Evolutionary conservation across 2,329 filamentous ascomycete species (phyloP).

Genomic region (Ophiostoma tasmaniense): DNA sequence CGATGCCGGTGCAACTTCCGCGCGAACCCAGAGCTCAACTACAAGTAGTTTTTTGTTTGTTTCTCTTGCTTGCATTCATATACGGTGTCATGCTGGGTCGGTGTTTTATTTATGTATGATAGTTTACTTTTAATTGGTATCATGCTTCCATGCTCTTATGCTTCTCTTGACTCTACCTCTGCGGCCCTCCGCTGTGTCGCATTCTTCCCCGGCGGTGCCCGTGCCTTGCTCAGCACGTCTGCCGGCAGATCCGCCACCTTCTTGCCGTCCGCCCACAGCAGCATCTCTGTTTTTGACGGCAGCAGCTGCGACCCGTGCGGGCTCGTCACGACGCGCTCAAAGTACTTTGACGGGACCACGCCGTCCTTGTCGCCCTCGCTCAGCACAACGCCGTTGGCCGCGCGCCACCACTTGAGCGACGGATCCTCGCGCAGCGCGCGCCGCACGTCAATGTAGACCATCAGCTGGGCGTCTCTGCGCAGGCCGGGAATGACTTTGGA

Average conservation of each 20-base stretch:
- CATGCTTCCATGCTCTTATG: neutral
- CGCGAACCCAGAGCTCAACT: slow-evolving; percentile 51
- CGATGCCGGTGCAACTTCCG: slow-evolving; percentile 55
- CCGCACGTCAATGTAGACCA: slow-evolving; percentile 69
- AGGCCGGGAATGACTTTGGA: slow-evolving; percentile 59
- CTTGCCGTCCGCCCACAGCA: slow-evolving; percentile 63
- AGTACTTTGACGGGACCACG: slow-evolving; percentile 56
- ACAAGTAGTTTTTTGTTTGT: slow-evolving; percentile 28
- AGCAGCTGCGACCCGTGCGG: slow-evolving; percentile 33
- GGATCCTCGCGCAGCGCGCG: slow-evolving; percentile 50
- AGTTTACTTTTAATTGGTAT: neutral
- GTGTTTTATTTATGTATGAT: neutral
- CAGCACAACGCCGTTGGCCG: slow-evolving; percentile 69
- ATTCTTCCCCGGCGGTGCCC: slow-evolving; percentile 40
- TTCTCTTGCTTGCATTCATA: neutral
- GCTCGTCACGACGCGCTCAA: slow-evolving; percentile 60
- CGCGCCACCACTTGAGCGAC: slow-evolving; percentile 64
- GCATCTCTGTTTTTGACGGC: slow-evolving; percentile 24
- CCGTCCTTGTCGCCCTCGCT: slow-evolving; percentile 53
- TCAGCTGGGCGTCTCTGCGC: slow-evolving; percentile 64
- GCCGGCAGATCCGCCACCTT: slow-evolving; percentile 59
- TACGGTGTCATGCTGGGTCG: neutral
- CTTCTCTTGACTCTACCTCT: neutral
- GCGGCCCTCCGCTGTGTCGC: neutral
- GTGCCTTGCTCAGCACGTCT: slow-evolving; percentile 37